A percentile compares a stretch with the other conserved stretches of the same genome.
phyloP scores from a whole-genome alignment of 345 rosid genomes.

The Toxicodendron radicans region DNA sequence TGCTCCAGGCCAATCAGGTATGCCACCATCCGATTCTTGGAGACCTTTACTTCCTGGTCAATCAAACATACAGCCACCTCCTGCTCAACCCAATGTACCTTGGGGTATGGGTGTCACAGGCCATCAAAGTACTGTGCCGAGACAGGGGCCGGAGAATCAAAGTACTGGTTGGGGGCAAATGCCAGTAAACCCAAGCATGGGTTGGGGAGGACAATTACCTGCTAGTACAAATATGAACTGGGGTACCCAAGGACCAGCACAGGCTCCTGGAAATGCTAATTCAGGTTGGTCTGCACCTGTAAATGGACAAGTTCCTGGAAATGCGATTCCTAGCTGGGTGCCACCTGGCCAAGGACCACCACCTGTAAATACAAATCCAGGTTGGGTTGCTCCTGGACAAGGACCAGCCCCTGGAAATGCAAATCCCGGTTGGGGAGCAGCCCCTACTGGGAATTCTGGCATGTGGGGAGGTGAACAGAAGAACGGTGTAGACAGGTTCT shows the following conservation, averaged over 20 bases:
- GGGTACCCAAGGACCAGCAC: constrained; percentile 48
- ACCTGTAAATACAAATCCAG: constrained; percentile 37
- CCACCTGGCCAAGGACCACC: constrained; percentile 49
- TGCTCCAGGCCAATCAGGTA: constrained; percentile 35
- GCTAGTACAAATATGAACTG: constrained; percentile 50
- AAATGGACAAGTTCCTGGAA: constrained; percentile 59
- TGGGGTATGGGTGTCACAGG: constrained; percentile 55
- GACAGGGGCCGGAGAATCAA: constrained; percentile 47
- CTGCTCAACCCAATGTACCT: constrained; percentile 35
- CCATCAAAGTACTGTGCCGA: constrained; percentile 36
- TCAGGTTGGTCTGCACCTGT: constrained; percentile 49
- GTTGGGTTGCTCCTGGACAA: constrained; percentile 54
- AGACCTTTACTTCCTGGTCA: constrained; percentile 51
- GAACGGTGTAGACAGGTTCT: constrained; percentile 54
- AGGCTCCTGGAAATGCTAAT: constrained; percentile 47
- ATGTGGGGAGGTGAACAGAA: constrained; percentile 55
- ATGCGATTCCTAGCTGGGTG: constrained; percentile 57
- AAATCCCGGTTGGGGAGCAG: constrained; percentile 35
- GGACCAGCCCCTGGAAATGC: constrained; percentile 41
- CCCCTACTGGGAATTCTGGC: constrained; percentile 42
- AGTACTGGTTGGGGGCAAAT: constrained; percentile 55
- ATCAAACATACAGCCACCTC: constrained; percentile 34
- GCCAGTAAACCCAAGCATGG: constrained; percentile 55
- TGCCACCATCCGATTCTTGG: constrained; percentile 62
- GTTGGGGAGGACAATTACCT: constrained; percentile 63